A percentile compares a stretch with the other conserved stretches of the same genome.
Conservation (phyloP, 768 basidiomycete genomes). For the Mrakia hoshinonis region DNA sequence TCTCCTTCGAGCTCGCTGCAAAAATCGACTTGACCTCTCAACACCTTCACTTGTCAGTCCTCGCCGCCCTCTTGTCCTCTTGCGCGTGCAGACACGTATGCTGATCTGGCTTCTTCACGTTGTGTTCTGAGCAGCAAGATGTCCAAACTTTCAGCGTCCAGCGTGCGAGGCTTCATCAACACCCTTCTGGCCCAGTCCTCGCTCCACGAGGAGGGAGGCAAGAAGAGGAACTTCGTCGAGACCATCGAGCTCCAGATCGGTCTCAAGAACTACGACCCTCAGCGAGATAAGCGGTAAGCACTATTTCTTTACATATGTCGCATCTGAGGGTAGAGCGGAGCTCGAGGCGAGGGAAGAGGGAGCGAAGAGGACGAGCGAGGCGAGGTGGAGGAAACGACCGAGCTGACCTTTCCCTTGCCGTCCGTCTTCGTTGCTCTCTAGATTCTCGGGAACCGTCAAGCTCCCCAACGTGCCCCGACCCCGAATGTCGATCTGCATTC, state of each 20-base stretch:
- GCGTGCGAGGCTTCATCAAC: slow-evolving; percentile 97
- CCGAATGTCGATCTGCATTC: slow-evolving; percentile 98
- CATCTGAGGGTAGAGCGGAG: not conserved
- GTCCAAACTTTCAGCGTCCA: slow-evolving; percentile 90
- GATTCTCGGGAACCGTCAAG: slow-evolving; percentile 97
- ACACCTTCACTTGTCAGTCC: no score
- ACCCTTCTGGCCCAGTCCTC: slow-evolving; percentile 74
- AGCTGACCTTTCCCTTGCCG: not conserved
- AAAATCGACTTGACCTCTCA: no score
- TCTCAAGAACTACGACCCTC: slow-evolving; percentile 98
- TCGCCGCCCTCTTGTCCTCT: no score
- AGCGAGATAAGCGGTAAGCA: slow-evolving; percentile 81
- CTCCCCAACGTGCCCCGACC: slow-evolving; percentile 95
- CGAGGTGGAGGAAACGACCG: not conserved
- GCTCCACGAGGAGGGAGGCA: slow-evolving; percentile 51
- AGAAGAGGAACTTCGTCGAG: slow-evolving; percentile 87
- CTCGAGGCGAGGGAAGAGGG: not conserved
- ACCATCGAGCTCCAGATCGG: slow-evolving; percentile 94
- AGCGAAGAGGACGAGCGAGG: not conserved
- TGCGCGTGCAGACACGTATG: no score
- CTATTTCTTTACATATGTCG: not conserved
- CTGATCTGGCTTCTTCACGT: no score
- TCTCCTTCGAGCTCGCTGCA: no score
- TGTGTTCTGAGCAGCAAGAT: no score
- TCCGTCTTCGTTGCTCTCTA: not conserved